These are phyloP conservation scores for Arthrobotrys sphaeroides DNA, from an alignment of 2,329 filamentous ascomycete genomes.

Conservation along the genomic window DNA sequence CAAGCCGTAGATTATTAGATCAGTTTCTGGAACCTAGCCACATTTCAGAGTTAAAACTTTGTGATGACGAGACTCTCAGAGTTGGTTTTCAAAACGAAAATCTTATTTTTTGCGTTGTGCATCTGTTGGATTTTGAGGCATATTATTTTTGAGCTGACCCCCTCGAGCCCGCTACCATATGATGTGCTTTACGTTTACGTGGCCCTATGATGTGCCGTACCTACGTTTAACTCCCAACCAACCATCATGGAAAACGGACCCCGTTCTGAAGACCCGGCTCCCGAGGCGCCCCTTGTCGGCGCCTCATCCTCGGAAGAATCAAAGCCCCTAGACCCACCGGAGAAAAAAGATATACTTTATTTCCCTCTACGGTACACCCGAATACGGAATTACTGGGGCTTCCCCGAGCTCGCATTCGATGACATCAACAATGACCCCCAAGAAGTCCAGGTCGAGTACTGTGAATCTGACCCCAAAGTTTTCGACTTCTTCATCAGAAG, in stretches of 20 bases:
- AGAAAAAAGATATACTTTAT: constrained; percentile 13
- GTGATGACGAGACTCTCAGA: no score
- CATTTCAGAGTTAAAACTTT: no score
- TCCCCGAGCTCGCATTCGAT: constrained; percentile 22
- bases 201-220: no score
- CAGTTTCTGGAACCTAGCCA: no score
- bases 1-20: no score
- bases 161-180: no score
- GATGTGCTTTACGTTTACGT: no score
- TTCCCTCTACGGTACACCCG: constrained; percentile 34
- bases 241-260: neutral
- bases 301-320: neutral
- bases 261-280: neutral
- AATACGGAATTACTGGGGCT: constrained; percentile 33
- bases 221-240: no score
- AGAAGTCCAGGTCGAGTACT: constrained; percentile 23
- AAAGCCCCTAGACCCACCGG: neutral
- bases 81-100: no score
- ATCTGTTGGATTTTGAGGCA: no score
- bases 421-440: constrained; percentile 10
- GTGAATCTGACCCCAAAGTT: constrained; percentile 18
- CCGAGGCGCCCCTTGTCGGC: neutral
- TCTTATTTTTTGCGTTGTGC: no score
- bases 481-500: constrained; percentile 19
- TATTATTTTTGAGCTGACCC: no score